Conservation (phyloP, 1,139 yeast species). For the Scheffersomyces parashehatae region DNA sequence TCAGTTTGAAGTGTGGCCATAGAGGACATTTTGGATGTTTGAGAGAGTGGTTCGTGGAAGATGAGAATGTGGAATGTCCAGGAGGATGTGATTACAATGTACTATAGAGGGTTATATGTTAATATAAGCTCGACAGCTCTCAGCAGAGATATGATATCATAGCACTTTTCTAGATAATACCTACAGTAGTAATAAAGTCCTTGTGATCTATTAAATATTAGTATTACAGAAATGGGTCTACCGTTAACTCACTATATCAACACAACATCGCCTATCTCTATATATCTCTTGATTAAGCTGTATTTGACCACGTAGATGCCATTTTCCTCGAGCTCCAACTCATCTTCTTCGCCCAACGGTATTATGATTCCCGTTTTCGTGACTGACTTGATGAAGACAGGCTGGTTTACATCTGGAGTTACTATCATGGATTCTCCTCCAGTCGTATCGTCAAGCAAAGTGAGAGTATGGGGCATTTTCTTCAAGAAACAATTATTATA, state of each 20-base stretch:
- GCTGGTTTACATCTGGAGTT: constrained; percentile 70
- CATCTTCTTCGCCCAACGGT: constrained; percentile 47
- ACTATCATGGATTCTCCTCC: constrained; percentile 81
- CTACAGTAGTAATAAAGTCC: too few species aligned
- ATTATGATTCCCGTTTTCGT: constrained; percentile 28
- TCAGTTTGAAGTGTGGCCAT: constrained; percentile 78
- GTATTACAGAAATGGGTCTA: too few species aligned
- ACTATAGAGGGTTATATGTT: neutral
- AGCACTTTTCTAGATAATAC: too few species aligned
- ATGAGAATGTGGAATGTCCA: constrained; percentile 73
- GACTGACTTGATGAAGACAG: constrained; percentile 71
- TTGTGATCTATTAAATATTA: neutral
- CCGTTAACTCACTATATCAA: constrained; percentile 28
- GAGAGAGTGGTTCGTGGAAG: constrained; percentile 72
- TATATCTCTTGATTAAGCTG: constrained; percentile 44
- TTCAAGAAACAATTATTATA: constrained; percentile 69
- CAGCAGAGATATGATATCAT: too few species aligned
- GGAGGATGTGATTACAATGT: constrained; percentile 57
- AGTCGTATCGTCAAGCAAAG: constrained; percentile 71
- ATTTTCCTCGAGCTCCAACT: constrained; percentile 59
- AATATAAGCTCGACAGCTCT: too few species aligned
- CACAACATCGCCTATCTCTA: constrained; percentile 43
- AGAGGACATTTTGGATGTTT: constrained; percentile 83
- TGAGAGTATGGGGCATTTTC: constrained; percentile 66
- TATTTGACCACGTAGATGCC: constrained; percentile 80